Base-by-base conservation (phyloP, 2,329 filamentous ascomycete species). In the Dothistroma pini region DNA sequence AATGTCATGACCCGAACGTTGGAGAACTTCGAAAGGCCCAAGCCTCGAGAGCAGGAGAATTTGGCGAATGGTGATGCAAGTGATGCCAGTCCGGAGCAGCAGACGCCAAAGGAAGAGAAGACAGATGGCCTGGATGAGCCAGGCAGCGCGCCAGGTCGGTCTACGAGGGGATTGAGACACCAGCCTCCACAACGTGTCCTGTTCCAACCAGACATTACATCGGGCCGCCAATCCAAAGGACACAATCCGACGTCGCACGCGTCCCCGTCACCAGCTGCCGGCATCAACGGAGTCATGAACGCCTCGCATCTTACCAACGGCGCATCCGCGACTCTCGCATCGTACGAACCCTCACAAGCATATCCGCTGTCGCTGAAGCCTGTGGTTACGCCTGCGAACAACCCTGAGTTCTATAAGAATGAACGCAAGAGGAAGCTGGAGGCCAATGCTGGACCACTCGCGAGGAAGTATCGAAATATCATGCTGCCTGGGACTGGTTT, bases 101-200 rank as follows among this genome's bases (percentile, higher is more conserved):
- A 74, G 63, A 83, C 81, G n/a, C 81, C 81, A 6, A 82, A 79
- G 63, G 76, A 77, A 55, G 80, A 83, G 67, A 80, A 78, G 68
- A 77, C 77, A 71, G 80, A 81, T 25, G 66, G 76, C 16, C 78
- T 79, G 54, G 82, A 83, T 8, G 82, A 83, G 16, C 77, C 80
- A 12, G 79, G 77, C 10, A 74, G 72, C 54, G 73, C 69, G 25
- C 66, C 69, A 22, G 71, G 71, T 21, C 66, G 73, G 7, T 71
- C 71, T 5, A 72, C 72, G 10, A 66, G 73, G 53, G 72, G 73
- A 31, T 50, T 73, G 55, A 84, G 91, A 66, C 90, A 95, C 74
- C 90, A 90, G n/a, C 91, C 91, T 31, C 88, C 91, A 0, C 91
- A 93, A 72, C 83, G 91, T 64, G 86, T 93, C 56, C 87, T 95